These are phyloP conservation scores for Rhodotorula paludigena DNA, from an alignment of 768 basidiomycete genomes.

Conservation along the genomic window DNA sequence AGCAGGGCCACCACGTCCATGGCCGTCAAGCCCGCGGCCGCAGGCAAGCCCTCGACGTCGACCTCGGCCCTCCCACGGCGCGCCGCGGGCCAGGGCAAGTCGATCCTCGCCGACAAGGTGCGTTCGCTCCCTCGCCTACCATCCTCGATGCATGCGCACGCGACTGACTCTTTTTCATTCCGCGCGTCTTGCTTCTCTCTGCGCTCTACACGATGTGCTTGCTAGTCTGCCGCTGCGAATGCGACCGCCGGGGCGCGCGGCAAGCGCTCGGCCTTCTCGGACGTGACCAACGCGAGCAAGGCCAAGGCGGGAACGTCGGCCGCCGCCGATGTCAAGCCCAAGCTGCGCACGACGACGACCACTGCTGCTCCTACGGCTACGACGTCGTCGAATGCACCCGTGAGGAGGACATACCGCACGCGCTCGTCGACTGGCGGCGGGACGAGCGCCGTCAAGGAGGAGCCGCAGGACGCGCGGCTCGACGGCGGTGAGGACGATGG, in stretches of 20 bases:
- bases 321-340: not conserved
- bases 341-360: not conserved
- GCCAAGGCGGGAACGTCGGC: conserved; percentile 22
- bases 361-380: conserved; percentile 4
- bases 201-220: not conserved
- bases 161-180: not conserved
- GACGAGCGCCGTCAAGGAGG: conserved; percentile 31
- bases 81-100: not conserved
- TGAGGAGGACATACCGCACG: conserved; percentile 28
- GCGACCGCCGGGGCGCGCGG: conserved; percentile 52
- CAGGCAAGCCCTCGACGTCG: conserved; percentile 2
- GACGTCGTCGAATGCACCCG: not conserved
- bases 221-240: not conserved
- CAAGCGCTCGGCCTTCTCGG: conserved; percentile 69
- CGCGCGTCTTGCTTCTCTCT: not conserved
- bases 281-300: conserved; percentile 55
- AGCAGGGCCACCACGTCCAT: not conserved
- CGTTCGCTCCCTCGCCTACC: not conserved
- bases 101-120: conserved; percentile 28
- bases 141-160: conserved; percentile 9
- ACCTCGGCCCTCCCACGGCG: not conserved
- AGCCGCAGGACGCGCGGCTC: conserved; percentile 10
- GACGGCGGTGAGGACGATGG: not conserved
- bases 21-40: conserved; percentile 1
- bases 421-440: conserved; percentile 33